phyloP scores from a whole-genome alignment of 371 early-diverging fungal species.

The Fennellomyces sp. region DNA sequence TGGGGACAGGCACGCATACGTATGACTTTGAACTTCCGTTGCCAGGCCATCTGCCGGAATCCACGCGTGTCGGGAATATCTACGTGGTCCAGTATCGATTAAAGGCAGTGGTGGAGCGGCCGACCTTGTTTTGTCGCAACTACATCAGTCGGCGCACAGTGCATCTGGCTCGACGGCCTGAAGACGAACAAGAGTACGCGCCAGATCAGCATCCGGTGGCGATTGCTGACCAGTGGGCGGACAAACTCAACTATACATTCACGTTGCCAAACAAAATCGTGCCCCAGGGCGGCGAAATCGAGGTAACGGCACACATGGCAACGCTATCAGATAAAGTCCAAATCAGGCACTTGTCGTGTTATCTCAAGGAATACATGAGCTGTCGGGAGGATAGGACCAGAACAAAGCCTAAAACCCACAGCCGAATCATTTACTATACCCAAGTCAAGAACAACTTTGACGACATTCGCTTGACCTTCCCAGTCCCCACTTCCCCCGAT shows the following conservation, averaged over 20 bases:
- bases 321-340: slow-evolving; percentile 22
- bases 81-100: slow-evolving; percentile 38
- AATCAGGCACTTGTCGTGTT: slow-evolving; percentile 34
- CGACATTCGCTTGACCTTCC: slow-evolving; percentile 7
- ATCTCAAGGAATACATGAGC: slow-evolving; percentile 41
- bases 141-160: slow-evolving; percentile 13
- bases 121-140: slow-evolving; percentile 27
- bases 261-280: slow-evolving; percentile 34
- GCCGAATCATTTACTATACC: background rate
- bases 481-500: slow-evolving; percentile 17
- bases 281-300: slow-evolving; percentile 37
- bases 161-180: slow-evolving; percentile 28
- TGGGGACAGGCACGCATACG: slow-evolving; percentile 27
- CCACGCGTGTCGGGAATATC: slow-evolving; percentile 29
- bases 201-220: slow-evolving; percentile 30
- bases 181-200: slow-evolving; percentile 17
- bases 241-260: slow-evolving; percentile 41
- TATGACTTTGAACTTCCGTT: slow-evolving; percentile 46
- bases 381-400: slow-evolving; percentile 12
- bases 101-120: slow-evolving; percentile 35
- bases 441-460: background rate
- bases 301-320: slow-evolving; percentile 28
- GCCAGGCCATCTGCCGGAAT: slow-evolving; percentile 44
- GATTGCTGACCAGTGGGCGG: slow-evolving; percentile 37
- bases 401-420: background rate